A percentile compares a stretch with the other conserved stretches of the same genome.
Conservation (phyloP, 2,329 filamentous ascomycete species). For the Alternaria metachromatica region DNA sequence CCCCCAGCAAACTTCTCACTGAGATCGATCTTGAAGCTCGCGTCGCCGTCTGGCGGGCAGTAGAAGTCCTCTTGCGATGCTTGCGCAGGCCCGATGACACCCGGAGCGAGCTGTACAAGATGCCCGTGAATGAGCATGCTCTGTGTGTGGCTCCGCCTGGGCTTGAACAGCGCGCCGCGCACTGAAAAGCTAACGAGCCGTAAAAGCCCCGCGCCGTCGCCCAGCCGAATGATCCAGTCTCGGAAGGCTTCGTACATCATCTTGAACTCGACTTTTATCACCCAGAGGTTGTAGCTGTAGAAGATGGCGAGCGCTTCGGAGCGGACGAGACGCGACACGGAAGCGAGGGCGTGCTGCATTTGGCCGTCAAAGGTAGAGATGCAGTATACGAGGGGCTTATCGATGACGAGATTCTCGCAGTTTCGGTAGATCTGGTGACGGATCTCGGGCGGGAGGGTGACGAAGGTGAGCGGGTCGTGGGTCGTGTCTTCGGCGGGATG, state of each 20-base stretch:
- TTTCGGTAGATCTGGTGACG: slow-evolving; percentile 48
- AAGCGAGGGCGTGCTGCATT: slow-evolving; percentile 48
- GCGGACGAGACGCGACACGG: slow-evolving; percentile 44
- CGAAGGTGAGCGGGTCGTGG: slow-evolving; percentile 33
- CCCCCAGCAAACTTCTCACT: slow-evolving; percentile 46
- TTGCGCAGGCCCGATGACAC: slow-evolving; percentile 8
- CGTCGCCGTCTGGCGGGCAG: slow-evolving; percentile 45
- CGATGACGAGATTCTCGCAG: slow-evolving; percentile 44
- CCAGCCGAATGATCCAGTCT: slow-evolving; percentile 47
- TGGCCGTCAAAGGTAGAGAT: slow-evolving; percentile 46
- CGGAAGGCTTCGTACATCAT: slow-evolving; percentile 51
- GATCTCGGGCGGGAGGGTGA: slow-evolving; percentile 47
- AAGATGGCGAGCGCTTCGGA: slow-evolving; percentile 48
- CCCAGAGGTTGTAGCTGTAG: slow-evolving; percentile 51
- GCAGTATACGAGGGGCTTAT: slow-evolving; percentile 50
- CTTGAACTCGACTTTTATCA: slow-evolving; percentile 49
- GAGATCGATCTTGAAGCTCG: slow-evolving; percentile 46
- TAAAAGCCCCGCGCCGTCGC: slow-evolving; percentile 38
- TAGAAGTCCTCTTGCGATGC: slow-evolving; percentile 28
- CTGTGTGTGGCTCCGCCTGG: slow-evolving; percentile 32
- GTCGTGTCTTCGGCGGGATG: slow-evolving; percentile 5
- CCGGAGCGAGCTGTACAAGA: slow-evolving; percentile 27
- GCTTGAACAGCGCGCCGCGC: slow-evolving; percentile 43
- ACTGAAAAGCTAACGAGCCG: slow-evolving; percentile 44
- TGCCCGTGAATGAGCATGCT: slow-evolving; percentile 30